Base-by-base conservation (phyloP, 371 early-diverging fungal species). In the Haplosporangium sp. region DNA sequence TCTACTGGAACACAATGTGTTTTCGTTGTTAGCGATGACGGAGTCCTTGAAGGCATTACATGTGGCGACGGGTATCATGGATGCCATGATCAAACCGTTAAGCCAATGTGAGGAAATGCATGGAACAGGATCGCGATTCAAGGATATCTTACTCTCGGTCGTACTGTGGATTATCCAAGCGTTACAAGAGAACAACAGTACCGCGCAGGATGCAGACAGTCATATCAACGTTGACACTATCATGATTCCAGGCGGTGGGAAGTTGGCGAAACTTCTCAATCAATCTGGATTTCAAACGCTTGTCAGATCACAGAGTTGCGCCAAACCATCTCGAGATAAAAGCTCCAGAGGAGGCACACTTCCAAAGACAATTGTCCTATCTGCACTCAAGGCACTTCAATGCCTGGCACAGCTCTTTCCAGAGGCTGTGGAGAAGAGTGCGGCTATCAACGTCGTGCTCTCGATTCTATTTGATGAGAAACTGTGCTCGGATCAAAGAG, bases 401-500 rank as follows among this genome's bases (percentile, higher is more conserved):
- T 59, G 40, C 38, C 41, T 79, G 46, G 69, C 73, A 0, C 6
- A 37, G 10, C 38, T 69, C n/a, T 73, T 69, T 55, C 69, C 73
- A 2, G 42, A 50, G 8, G 29, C 66, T 5, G 73, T 73, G 12
- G 66, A 73, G 42, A 65, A 68, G 59, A 74, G 72, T 18, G n/a
- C 59, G 13, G 57, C 83, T 9, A 59, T 74, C 47, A 62, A 80
- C 29, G 45, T 68, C 8, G 68, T 82, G 4, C 56, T 86, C 16
- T 70, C 73, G 37, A 80, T 86, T 13, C 51, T 87, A 10, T 65
- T 72, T 54, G 70, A 69, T 11, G 43, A 62, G 13, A 60, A 58
- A 6, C 52, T 81, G 13, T 81, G 82, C 63, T 73, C 85, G 0
- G 86, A 86, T 53, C 81, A 84, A 18, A 73, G 85, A 10, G 83